These are phyloP conservation scores for Melampsora americana DNA, from an alignment of 1,284 basidiomycete species.

Conservation along the genomic window DNA sequence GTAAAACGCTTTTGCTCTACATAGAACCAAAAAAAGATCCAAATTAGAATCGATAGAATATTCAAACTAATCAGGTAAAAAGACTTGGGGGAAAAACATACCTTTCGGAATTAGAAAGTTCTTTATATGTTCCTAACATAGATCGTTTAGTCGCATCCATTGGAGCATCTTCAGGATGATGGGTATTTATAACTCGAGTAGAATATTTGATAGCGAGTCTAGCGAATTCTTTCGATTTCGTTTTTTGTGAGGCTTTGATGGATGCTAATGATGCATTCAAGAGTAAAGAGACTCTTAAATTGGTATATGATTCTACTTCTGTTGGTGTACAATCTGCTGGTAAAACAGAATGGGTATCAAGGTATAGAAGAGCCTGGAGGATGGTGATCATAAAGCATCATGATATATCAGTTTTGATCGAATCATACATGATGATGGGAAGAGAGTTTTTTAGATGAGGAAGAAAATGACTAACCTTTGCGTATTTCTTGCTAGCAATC, in stretches of 20 bases:
- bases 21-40: not conserved
- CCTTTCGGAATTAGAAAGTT: slow-evolving; percentile 28
- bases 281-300: slow-evolving; percentile 23
- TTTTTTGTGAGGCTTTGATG: slow-evolving; percentile 31
- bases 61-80: too few species aligned
- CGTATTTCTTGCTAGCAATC: slow-evolving; percentile 40
- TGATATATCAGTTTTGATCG: not conserved
- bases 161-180: slow-evolving; percentile 16
- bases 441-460: too few species aligned
- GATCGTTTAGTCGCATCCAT: slow-evolving; percentile 11
- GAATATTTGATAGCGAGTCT: slow-evolving; percentile 32
- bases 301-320: slow-evolving; percentile 32
- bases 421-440: not conserved
- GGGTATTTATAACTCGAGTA: slow-evolving; percentile 28
- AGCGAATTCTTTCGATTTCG: slow-evolving; percentile 27
- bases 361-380: slow-evolving; percentile 26
- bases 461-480: slow-evolving; percentile 7
- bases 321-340: slow-evolving; percentile 20
- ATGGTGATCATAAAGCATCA: too few species aligned
- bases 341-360: slow-evolving; percentile 38
- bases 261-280: slow-evolving; percentile 25
- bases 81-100: slow-evolving; percentile 3
- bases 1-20: slow-evolving; percentile 39
- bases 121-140: slow-evolving; percentile 29
- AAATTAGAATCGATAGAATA: not conserved